Conservation (phyloP, 225 moss, liverwort and hornwort species). For the Asterella californica region DNA sequence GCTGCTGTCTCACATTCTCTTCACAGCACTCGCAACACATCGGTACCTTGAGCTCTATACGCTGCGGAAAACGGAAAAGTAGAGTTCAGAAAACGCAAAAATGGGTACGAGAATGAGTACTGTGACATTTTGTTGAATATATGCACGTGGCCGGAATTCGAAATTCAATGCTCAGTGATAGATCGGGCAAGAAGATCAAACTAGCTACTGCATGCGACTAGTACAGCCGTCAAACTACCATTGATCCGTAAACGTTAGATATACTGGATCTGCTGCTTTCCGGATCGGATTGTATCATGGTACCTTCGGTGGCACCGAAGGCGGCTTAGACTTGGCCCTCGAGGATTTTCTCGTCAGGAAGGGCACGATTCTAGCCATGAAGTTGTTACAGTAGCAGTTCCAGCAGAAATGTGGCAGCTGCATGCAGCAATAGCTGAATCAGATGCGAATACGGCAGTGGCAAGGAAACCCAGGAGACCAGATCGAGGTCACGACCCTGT, state of each 20-base stretch:
- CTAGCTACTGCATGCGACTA: no score
- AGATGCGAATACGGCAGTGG: no score
- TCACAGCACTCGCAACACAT: slow-evolving; percentile 34
- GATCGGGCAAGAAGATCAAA: no score
- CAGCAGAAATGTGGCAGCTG: no score
- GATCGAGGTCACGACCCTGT: no score
- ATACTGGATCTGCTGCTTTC: not conserved
- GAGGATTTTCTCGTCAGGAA: not conserved
- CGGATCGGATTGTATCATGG: not conserved
- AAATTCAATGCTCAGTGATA: no score
- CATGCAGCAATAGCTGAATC: no score
- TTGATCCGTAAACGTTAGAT: no score
- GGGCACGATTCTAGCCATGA: slow-evolving; percentile 5
- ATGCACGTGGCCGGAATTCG: not conserved
- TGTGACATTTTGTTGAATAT: not conserved
- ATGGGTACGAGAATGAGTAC: not conserved
- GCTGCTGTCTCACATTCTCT: slow-evolving; percentile 29
- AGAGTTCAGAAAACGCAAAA: not conserved
- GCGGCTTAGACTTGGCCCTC: not conserved
- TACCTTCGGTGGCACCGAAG: not conserved
- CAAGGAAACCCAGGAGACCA: no score
- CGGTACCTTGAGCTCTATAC: slow-evolving; percentile 29
- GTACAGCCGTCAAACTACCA: no score
- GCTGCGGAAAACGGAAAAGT: no score
- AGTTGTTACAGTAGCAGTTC: no score